Percentiles rank a stretch among this genome's conserved stretches.
These are phyloP conservation scores for Lepidium campestre DNA, from an alignment of 441 rosid genomes.

Conservation along the genomic window DNA sequence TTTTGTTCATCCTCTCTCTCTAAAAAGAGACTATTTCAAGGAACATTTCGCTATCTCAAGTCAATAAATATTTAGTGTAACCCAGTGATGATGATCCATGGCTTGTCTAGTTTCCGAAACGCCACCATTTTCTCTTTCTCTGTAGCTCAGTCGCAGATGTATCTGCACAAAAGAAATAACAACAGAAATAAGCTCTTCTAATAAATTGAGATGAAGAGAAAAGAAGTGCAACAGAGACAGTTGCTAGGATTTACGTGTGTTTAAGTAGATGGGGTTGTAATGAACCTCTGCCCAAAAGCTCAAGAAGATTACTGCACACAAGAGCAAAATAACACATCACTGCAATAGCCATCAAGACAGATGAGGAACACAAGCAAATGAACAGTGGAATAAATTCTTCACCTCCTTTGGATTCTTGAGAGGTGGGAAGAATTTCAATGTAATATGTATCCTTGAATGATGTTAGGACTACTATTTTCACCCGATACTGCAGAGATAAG, in stretches of 20 bases:
- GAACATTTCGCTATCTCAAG: conserved; percentile 16
- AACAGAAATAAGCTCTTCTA: not conserved
- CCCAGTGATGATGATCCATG: not conserved
- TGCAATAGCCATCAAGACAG: not conserved
- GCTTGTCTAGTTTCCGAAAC: conserved; percentile 40
- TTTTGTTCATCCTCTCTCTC: conserved; percentile 19
- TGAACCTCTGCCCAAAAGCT: conserved; percentile 89
- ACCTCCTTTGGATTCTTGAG: conserved; percentile 62
- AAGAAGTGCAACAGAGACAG: not conserved
- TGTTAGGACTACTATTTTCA: conserved; percentile 74
- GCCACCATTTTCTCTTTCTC: conserved; percentile 85
- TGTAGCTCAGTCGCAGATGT: conserved; percentile 30
- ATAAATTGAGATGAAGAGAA: not conserved
- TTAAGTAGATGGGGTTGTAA: conserved; percentile 58
- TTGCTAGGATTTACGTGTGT: conserved; percentile 31
- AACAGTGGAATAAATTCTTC: conserved; percentile 8
- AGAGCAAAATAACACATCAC: not conserved
- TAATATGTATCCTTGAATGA: conserved; percentile 86
- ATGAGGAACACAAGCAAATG: not conserved
- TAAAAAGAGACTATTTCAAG: conserved; percentile 5
- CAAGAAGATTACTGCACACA: conserved; percentile 44
- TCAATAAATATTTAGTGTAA: conserved; percentile 21
- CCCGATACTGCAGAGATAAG: conserved; percentile 53
- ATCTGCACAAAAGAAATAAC: not conserved
- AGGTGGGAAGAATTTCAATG: conserved; percentile 73